Conservation (phyloP, 2,329 filamentous ascomycete genomes). For the Pseudocercospora ulei region DNA sequence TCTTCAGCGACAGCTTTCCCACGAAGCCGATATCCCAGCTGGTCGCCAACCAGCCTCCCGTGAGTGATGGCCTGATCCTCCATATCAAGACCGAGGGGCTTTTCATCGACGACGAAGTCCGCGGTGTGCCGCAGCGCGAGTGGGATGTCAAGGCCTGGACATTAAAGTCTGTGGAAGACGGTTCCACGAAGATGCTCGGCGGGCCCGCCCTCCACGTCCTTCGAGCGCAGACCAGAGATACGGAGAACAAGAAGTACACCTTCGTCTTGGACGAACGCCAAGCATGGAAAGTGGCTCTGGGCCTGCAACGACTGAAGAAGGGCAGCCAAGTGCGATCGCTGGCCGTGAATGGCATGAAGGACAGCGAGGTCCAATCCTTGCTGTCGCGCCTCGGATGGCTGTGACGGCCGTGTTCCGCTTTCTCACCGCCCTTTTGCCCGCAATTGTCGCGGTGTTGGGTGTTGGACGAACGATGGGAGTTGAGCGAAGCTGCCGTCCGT, state of each 20-base stretch:
- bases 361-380: conserved; percentile 37
- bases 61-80: conserved; percentile 85
- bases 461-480: no score
- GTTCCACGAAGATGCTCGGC: conserved; percentile 31
- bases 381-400: conserved; percentile 33
- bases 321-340: conserved; percentile 49
- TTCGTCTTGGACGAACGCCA: conserved; percentile 52
- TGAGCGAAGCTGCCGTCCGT: no score
- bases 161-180: conserved; percentile 72
- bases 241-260: conserved; percentile 53
- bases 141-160: conserved; percentile 99
- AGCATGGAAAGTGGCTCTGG: conserved; percentile 54
- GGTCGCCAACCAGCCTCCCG: conserved; percentile 68
- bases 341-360: conserved; percentile 46
- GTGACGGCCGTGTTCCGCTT: conserved; percentile 18
- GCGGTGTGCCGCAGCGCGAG: conserved; percentile 83
- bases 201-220: conserved; percentile 47
- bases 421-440: no score
- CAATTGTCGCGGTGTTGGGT: no score
- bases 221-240: conserved; percentile 49
- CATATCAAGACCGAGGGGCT: conserved; percentile 88
- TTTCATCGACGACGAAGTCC: conserved; percentile 93
- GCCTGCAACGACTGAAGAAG: conserved; percentile 48
- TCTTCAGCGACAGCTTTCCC: conserved; percentile 80
- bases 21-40: conserved; percentile 86